A percentile compares a stretch with the other conserved stretches of the same genome.
These are phyloP conservation scores for Tricholoma sp. DNA, from an alignment of 768 basidiomycete species.

Conservation along the genomic window DNA sequence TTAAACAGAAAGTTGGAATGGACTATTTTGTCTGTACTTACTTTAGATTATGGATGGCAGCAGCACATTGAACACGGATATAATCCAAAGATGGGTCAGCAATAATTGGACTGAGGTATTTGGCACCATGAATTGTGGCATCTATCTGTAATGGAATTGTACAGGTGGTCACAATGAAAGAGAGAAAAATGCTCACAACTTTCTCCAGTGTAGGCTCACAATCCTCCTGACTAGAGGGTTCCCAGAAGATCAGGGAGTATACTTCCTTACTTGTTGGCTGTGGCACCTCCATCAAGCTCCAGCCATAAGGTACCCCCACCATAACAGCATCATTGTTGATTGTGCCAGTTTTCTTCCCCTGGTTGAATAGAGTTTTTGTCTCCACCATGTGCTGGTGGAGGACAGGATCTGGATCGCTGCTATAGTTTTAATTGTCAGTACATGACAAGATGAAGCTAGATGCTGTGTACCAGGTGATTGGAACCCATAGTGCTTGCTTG, in stretches of 20 bases:
- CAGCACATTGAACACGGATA: neutral
- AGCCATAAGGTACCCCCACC: neutral
- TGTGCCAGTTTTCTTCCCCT: neutral
- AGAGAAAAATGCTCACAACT: too few species aligned
- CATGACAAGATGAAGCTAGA: too few species aligned
- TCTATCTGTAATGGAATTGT: neutral
- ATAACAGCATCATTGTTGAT: neutral
- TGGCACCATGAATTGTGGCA: neutral
- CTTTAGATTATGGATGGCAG: neutral
- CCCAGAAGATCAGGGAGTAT: too few species aligned
- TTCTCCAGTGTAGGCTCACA: too few species aligned
- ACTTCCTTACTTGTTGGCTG: too few species aligned
- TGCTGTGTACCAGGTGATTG: too few species aligned
- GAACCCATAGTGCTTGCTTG: too few species aligned
- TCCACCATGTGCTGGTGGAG: neutral
- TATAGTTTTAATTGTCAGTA: neutral
- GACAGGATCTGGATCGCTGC: neutral
- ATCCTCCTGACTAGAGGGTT: too few species aligned
- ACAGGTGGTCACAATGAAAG: too few species aligned
- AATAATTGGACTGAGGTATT: neutral
- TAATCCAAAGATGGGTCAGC: neutral
- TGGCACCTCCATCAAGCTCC: neutral
- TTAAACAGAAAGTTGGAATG: too few species aligned
- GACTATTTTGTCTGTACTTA: neutral
- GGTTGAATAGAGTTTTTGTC: neutral